phyloP scores from a whole-genome alignment of 2,329 filamentous ascomycete genomes.

The Aspergillus melleus region DNA sequence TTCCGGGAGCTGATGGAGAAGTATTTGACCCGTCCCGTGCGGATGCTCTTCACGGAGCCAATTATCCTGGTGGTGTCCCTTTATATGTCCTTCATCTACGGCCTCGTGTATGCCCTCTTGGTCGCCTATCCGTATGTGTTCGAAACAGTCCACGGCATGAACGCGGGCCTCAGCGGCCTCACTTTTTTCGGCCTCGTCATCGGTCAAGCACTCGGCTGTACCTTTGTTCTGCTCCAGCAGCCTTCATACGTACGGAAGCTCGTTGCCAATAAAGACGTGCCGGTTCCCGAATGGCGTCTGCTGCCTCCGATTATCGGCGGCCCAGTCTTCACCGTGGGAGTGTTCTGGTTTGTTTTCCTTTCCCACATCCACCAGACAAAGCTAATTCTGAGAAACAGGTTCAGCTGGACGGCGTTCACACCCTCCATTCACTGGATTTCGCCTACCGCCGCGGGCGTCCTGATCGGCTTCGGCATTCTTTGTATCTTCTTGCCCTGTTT shows the following conservation, averaged over 20 bases:
- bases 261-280: slow-evolving; percentile 19
- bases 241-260: slow-evolving; percentile 24
- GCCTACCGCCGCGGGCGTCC: slow-evolving; percentile 22
- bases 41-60: slow-evolving; percentile 38
- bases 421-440: slow-evolving; percentile 27
- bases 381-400: slow-evolving; percentile 15
- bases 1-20: slow-evolving; percentile 46
- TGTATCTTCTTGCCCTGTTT: slow-evolving; percentile 33
- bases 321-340: slow-evolving; percentile 31
- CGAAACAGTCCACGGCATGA: slow-evolving; percentile 28
- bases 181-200: slow-evolving; percentile 32
- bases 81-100: slow-evolving; percentile 36
- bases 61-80: slow-evolving; percentile 34
- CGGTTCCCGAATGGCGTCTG: slow-evolving; percentile 31
- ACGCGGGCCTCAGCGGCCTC: slow-evolving; percentile 26
- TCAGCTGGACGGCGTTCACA: slow-evolving; percentile 32
- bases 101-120: slow-evolving; percentile 27
- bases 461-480: slow-evolving; percentile 29
- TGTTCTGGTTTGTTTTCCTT: slow-evolving; percentile 31
- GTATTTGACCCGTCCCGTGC: slow-evolving; percentile 45
- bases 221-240: slow-evolving; percentile 28
- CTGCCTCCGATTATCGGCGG: slow-evolving; percentile 27
- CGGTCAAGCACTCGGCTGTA: slow-evolving; percentile 18
- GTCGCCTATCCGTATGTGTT: slow-evolving; percentile 33
- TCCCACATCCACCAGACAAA: too few species aligned